A percentile compares a stretch with the other conserved stretches of the same genome.
Evolutionary conservation across 371 early-diverging fungal species (phyloP).

Genomic region (Gilbertella persicaria): DNA sequence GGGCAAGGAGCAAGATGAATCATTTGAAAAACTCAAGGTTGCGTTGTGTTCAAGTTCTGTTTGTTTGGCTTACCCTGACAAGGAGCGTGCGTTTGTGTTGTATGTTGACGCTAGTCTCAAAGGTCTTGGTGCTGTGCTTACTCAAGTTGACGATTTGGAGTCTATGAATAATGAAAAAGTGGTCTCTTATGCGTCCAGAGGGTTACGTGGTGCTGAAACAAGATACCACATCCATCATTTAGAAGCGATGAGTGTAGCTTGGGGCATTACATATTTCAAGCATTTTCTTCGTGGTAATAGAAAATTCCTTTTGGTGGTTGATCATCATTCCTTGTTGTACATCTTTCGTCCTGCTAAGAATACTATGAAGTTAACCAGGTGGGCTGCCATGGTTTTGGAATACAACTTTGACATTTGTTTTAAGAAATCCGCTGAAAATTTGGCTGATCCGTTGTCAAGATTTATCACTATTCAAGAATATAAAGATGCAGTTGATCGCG

Average conservation of each 20-base stretch:
- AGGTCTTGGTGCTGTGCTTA: constrained; percentile 36
- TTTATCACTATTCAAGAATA: background rate
- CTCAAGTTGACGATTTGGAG: constrained; percentile 36
- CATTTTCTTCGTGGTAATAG: constrained; percentile 31
- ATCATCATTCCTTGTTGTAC: constrained; percentile 24
- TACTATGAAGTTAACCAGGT: background rate
- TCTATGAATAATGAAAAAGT: constrained; percentile 19
- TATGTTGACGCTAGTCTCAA: constrained; percentile 32
- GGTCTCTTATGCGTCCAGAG: constrained; percentile 20
- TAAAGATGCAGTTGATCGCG: too few species aligned
- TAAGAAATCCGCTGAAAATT: background rate
- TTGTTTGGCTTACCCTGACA: constrained; percentile 30
- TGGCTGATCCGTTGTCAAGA: background rate
- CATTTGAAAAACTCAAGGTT: constrained; percentile 24
- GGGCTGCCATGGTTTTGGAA: background rate
- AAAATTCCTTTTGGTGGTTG: constrained; percentile 29
- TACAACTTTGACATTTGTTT: background rate
- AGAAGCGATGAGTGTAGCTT: constrained; percentile 26
- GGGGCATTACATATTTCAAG: constrained; percentile 31
- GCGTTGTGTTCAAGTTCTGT: constrained; percentile 17
- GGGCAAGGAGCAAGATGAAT: constrained; percentile 16
- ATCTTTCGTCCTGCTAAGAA: background rate
- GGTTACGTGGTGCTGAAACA: constrained; percentile 12
- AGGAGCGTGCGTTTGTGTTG: constrained; percentile 25
- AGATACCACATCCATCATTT: background rate